Base-by-base conservation (phyloP, 2,329 filamentous ascomycete species). In the Fusarium bactridioides region DNA sequence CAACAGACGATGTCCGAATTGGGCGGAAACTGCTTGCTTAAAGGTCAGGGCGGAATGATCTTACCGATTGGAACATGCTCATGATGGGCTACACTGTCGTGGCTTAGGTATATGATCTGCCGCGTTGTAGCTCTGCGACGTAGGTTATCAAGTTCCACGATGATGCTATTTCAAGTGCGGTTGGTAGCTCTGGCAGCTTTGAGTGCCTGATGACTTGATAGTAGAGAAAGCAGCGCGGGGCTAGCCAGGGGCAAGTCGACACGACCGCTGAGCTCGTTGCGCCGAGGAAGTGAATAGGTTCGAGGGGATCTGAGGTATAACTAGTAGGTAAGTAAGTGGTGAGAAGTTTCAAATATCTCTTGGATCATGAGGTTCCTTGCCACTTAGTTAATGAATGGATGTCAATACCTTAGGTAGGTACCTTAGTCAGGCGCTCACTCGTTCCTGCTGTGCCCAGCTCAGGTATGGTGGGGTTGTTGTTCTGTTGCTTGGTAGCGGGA, bases 41-140 rank as follows among this genome's bases (percentile, higher is more conserved):
- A 38, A 10, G 29, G 55, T 45, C 31, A 35, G 29, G 40, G 54
- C 41, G 25, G 27, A 13, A 41, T 53, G 19, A 21, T 31, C 64
- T 64, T 69, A 80, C 79, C 70, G 77, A 74, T 63, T 79, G 78
- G 54, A 80, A 80, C 79, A 80, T 79, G 66, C 45, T 67, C 70
- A 48, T 60, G 19, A 18, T 25, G 53, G 41, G 53, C 33, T 48
- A 53, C 47, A 19, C 55, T 56, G 21, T 10, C 9, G 35, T 23
- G 38, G 9, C 9, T 27, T 27, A 29, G 29, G n/a, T 23, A 19
- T 19, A 21, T 31, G n/a, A 7, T 37, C 11, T 38, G 25, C 27
- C 23, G 38, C 7, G 40, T 29, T 48, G 19, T 16, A 18, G 21
- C 11, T 38, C 43, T 43, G 62, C 31, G 57, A 61, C 41, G 67